Base-by-base conservation (phyloP, 2,329 filamentous ascomycete genomes). In the Aspergillus sojae region DNA sequence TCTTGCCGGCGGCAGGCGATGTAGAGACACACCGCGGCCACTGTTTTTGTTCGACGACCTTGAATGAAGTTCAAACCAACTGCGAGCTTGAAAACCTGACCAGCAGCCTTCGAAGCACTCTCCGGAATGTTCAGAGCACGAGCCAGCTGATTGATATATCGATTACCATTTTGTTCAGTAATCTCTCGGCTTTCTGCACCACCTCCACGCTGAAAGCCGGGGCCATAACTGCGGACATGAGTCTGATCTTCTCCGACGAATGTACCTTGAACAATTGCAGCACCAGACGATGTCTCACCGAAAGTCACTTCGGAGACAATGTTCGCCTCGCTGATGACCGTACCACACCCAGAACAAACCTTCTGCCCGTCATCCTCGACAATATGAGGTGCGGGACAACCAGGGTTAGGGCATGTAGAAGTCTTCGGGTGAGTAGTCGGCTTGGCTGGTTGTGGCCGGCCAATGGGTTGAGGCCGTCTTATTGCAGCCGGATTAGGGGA, bases 261-360 rank as follows among this genome's bases (percentile, higher is more conserved):
- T 66, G 90, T 94, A 76, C 95, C 95, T 77, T 97, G 93, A 21
- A 97, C 93, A 57, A 96, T 87, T 58, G 94, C 94, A 56, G 92
- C 93, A 72, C 95, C 95, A 39, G 88, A 89, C 0, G 92, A 88
- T 32, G 88, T 91, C 81, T 99, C 94, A 68, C 93, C 93, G 74
- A 98, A 99, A 26, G 90, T 90, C 66, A 98, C 88, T 77, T 99
- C 95, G 56, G 93, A 88, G 63, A 97, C 94, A 66, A 98, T 97
- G 73, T 96, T 93, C 75, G 88, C 89, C 74, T 96, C 91, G 70
- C 91, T 90, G 61, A 94, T 87, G 68, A 97, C 88, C 64, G 88
- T 89, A 84, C 93, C 94, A 78, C 95, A 98, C 54, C 88, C 90
- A 65, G 89, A 87, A 79, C 95, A 98, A 69, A 92, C 83, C 67